Evolutionary conservation across 805 yeast species (phyloP).

Genomic region (Zygosaccharomyces lentus): DNA sequence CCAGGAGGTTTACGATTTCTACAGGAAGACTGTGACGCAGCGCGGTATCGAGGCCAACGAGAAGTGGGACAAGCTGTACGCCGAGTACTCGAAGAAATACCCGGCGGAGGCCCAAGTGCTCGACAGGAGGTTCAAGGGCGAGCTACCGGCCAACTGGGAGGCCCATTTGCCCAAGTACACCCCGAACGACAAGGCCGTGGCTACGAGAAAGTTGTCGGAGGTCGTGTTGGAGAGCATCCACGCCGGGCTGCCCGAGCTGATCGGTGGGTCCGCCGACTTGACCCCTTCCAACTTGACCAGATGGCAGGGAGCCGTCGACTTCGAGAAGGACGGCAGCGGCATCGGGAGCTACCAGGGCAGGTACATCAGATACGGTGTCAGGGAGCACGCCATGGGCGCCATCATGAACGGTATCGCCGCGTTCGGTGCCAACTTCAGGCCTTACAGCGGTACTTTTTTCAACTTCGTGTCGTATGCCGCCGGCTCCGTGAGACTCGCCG

Average conservation of each 20-base stretch:
- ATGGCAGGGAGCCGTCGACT: slow-evolving; percentile 77
- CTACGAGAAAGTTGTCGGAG: slow-evolving; percentile 93
- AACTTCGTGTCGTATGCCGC: slow-evolving; percentile 85
- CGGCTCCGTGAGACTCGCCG: slow-evolving; percentile 83
- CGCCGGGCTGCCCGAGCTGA: slow-evolving; percentile 72
- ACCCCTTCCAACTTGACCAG: slow-evolving; percentile 96
- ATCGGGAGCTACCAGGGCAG: slow-evolving; percentile 88
- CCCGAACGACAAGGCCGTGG: slow-evolving; percentile 74
- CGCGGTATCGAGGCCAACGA: slow-evolving; percentile 65
- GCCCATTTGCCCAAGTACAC: slow-evolving; percentile 72
- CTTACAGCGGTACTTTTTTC: slow-evolving; percentile 96
- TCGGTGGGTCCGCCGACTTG: slow-evolving; percentile 98
- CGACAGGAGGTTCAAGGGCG: slow-evolving; percentile 67
- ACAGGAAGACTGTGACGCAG: slow-evolving; percentile 48
- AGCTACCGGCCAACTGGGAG: slow-evolving; percentile 83
- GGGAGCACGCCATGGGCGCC: slow-evolving; percentile 99
- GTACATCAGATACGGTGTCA: slow-evolving; percentile 95
- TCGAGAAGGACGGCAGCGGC: slow-evolving; percentile 80
- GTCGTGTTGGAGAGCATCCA: slow-evolving; percentile 60
- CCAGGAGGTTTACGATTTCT: slow-evolving; percentile 72
- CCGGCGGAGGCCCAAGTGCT: slow-evolving; percentile 78
- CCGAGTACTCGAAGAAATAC: slow-evolving; percentile 58
- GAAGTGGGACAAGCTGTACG: slow-evolving; percentile 69
- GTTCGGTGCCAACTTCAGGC: slow-evolving; percentile 74
- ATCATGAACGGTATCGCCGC: slow-evolving; percentile 96